Percentiles rank a stretch among this genome's conserved stretches.
phyloP scores from a whole-genome alignment of 1,284 basidiomycete species.

The Phaffia rhodozyma region DNA sequence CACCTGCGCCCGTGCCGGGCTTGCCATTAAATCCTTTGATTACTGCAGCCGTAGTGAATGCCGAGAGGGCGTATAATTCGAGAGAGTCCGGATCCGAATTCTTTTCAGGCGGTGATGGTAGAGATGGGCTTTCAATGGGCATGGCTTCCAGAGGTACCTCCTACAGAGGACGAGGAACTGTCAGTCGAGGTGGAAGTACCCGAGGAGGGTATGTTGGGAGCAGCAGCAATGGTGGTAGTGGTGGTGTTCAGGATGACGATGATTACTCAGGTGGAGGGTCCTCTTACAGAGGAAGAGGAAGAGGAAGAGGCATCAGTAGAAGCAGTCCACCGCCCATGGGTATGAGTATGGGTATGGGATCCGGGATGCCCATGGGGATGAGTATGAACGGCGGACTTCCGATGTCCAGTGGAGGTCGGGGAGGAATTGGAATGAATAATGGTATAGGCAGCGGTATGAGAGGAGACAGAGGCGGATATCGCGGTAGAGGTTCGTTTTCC shows the following conservation, averaged over 20 bases:
- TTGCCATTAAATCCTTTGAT: conserved; percentile 14
- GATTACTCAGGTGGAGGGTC: conserved; percentile 4
- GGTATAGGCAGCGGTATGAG: not conserved
- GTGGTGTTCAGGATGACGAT: not conserved
- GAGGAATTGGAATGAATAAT: conserved; percentile 21
- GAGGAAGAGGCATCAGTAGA: not conserved
- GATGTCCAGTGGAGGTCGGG: not conserved
- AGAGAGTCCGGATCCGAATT: conserved; percentile 13
- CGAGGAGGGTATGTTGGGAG: conserved; percentile 7
- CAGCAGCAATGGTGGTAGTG: not conserved
- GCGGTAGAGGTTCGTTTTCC: conserved; percentile 6
- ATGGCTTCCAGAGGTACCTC: conserved; percentile 11
- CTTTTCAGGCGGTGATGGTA: conserved; percentile 7
- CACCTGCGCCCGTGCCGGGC: conserved; percentile 21
- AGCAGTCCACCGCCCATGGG: not conserved
- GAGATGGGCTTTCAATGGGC: conserved; percentile 16
- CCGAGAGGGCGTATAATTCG: conserved; percentile 7
- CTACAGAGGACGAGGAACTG: conserved; percentile 17
- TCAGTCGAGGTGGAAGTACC: conserved; percentile 9
- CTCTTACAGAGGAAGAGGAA: not conserved
- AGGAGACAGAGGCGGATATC: conserved; percentile 13
- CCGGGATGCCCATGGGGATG: no score
- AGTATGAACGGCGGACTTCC: no score
- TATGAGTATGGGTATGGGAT: no score
- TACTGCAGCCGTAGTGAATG: conserved; percentile 8